Evolutionary conservation across 176 grass and related monocot genomes (phyloP), one percentile per base, ranked within the genome.

Genomic region (Puya raimondii): DNA sequence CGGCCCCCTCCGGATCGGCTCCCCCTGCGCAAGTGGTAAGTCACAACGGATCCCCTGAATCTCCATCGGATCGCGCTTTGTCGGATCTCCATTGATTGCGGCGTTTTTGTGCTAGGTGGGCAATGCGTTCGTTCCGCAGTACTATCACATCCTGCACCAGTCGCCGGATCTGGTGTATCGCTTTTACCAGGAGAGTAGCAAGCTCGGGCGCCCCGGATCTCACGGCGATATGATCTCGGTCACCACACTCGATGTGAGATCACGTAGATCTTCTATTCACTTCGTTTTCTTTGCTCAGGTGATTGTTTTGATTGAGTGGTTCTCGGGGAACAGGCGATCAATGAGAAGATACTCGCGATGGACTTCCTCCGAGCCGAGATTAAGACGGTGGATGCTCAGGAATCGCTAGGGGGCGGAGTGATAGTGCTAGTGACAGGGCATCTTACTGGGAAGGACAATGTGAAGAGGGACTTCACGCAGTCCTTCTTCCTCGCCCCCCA

Each of bases 401-500:
- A 92, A 14, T 97, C 94, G 48, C 82, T 92, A 1, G 72, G 74
- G 17, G 82, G 89, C 2, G 89, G 86, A 14, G 89, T 97, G 17
- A 85, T 81, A 5, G 89, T 97, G 64, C 89, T 97, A 50, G 94
- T 97, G 74, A 97, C 85, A 22, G 89, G 94, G 1, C 73, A 85
- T 29, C 81, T 97, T 67, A 85, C 86, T 1, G 79, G 74, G 26
- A 84, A 58, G 20, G 80, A 82, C 68, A 66, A 67, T 66, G 70
- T 83, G 14, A 68, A 79, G 50, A 81, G 84, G 65, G 82, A 87
- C 75, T 97, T 97, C 72, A 84, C 81, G 47, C 93, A 97, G 79
- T 90, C 93, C 21, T 97, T 97, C 86, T 97, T 97, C 72, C 93
- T 97, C 10, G 93, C 93, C 16, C 89, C 89, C 26, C 93, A 97